Conservation (phyloP, 2,329 filamentous ascomycete species). For the Ascochyta viciae-villosae region DNA sequence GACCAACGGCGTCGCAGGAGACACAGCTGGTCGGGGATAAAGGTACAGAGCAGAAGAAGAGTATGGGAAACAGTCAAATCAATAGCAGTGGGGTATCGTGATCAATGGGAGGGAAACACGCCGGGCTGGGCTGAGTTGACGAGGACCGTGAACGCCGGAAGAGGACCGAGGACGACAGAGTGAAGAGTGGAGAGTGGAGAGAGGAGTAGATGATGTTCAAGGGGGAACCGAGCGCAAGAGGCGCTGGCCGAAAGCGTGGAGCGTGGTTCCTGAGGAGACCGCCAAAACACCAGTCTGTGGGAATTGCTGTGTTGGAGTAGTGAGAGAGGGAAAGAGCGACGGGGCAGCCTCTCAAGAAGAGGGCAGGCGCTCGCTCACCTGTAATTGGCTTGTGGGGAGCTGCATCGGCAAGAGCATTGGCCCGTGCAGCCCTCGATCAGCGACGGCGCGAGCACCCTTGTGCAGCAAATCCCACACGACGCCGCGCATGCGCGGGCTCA, state of each 20-base stretch:
- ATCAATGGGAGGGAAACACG: slow-evolving; percentile 38
- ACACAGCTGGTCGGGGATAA: slow-evolving; percentile 23
- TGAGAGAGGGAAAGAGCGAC: slow-evolving; percentile 33
- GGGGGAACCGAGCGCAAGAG: slow-evolving; percentile 50
- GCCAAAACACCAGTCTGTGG: slow-evolving; percentile 45
- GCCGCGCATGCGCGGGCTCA: slow-evolving; percentile 9
- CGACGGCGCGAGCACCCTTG: slow-evolving; percentile 12
- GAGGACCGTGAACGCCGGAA: slow-evolving; percentile 49
- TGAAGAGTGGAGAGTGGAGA: slow-evolving; percentile 31
- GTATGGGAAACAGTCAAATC: slow-evolving; percentile 29
- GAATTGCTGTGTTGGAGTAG: slow-evolving; percentile 35
- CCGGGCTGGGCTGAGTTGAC: slow-evolving; percentile 31
- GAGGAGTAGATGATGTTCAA: slow-evolving; percentile 35
- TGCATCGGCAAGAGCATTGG: too few species aligned
- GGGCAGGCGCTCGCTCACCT: slow-evolving; percentile 31
- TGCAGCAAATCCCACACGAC: slow-evolving; percentile 8
- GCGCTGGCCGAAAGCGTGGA: slow-evolving; percentile 52
- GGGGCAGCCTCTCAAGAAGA: slow-evolving; percentile 29
- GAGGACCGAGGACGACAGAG: slow-evolving; percentile 40
- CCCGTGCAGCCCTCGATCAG: slow-evolving; percentile 7
- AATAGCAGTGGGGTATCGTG: slow-evolving; percentile 45
- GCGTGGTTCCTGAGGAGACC: slow-evolving; percentile 42
- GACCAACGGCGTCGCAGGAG: slow-evolving; percentile 25
- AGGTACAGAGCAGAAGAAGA: slow-evolving; percentile 31
- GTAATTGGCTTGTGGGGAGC: slow-evolving; percentile 29